Evolutionary conservation across 2,329 filamentous ascomycete genomes (phyloP), one percentile per base, ranked within the genome.

Genomic region (Ceratocystis ficicola): DNA sequence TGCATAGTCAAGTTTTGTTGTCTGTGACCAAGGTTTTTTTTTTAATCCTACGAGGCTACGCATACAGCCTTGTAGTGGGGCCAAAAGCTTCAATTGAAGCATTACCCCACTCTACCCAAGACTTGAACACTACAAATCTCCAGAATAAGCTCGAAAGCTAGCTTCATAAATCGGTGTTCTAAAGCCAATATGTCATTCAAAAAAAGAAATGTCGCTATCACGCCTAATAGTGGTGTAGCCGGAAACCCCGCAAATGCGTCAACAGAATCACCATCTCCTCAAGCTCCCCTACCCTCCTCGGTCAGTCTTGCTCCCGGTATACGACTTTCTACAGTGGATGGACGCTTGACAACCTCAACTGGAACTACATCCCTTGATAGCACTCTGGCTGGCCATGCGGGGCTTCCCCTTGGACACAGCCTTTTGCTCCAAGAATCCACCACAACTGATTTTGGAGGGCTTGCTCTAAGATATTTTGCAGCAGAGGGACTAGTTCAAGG

Each of bases 401-500:
- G 94, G 0, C 79, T 97, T 3, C 85, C 89, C 0, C 79, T 97
- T 5, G 94, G 94, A 0, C 90, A 84, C 20, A 89, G 86, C 0
- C 73, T 97, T 0, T 76, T 99, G 4, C 78, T 96, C 41, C 89
- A 93, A 73, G 94, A 99, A 72, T 87, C 86, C 66, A 93, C 93
- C 0, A 96, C 93, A 0, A 99, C 94, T 0, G 94, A 99, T 74
- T 99, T 95, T 77, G 86, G 89, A 0, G 90, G 92, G 1, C 84
- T 89, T 30, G 77, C 97, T 67, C 76, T 96, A 57, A 83, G 89
- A 65, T 96, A 94, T 74, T 99, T 90, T 76, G 93, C 91, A 0
- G 92, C 93, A 0, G 92, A 99, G 76, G 94, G 94, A 1, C 83
- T 97, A 3, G 84, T 95, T 5, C 94, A 99, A 73, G 91, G 90